Evolutionary conservation across 352 stramenopile genomes (phyloP).

Genomic region (Globisporangium paddicum): DNA sequence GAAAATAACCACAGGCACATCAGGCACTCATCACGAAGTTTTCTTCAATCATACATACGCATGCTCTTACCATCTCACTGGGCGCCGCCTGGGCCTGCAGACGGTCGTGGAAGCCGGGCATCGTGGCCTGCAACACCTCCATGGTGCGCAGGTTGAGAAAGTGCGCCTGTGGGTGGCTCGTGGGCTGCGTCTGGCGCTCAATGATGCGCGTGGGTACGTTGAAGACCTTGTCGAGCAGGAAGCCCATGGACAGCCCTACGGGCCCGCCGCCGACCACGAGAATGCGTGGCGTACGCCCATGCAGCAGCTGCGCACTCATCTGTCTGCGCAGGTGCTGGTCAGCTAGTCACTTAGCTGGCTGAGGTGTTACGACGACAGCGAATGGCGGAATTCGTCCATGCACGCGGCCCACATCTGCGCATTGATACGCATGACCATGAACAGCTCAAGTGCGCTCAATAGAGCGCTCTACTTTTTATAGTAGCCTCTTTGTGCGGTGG

Average conservation of each 20-base stretch:
- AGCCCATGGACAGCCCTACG: conserved; percentile 61
- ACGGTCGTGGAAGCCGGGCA: conserved; percentile 69
- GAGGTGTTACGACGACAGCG: background rate
- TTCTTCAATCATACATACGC: background rate
- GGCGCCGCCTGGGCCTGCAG: conserved; percentile 56
- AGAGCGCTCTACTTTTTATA: background rate
- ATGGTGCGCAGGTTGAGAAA: conserved; percentile 94
- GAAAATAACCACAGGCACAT: background rate
- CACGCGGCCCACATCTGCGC: background rate
- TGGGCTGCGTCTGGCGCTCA: conserved; percentile 69
- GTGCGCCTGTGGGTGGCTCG: conserved; percentile 90
- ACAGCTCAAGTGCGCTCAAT: background rate
- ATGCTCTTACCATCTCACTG: conserved; percentile 42
- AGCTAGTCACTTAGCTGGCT: background rate
- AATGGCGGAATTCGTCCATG: background rate
- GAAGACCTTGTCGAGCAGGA: conserved; percentile 69
- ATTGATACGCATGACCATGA: background rate
- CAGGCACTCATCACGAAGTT: background rate
- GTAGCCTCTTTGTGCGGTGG: background rate
- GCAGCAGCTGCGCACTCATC: conserved; percentile 2
- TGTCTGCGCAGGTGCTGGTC: background rate
- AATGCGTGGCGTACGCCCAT: conserved; percentile 27
- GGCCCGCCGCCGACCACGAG: conserved; percentile 73
- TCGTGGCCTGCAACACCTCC: conserved; percentile 87
- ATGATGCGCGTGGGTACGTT: conserved; percentile 64